Conservation (phyloP, 176 grass and related monocot genomes). For the Oryza rufipogon region DNA sequence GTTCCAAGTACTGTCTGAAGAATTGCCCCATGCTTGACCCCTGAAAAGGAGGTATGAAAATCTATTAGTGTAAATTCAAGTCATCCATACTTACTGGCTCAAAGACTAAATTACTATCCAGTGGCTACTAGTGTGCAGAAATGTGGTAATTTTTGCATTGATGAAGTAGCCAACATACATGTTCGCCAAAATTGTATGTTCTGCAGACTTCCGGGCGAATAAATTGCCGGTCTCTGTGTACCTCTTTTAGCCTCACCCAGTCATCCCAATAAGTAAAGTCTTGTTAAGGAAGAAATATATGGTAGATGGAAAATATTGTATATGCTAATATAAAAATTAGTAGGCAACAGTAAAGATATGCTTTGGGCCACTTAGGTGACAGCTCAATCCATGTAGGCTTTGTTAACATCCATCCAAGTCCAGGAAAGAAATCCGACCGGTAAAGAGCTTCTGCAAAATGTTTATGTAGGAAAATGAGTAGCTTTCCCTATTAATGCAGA, state of each 20-base stretch:
- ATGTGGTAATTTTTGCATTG: not conserved
- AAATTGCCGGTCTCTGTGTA: slow-evolving; percentile 85
- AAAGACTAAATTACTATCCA: slow-evolving; percentile 4
- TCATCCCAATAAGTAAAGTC: slow-evolving; percentile 99
- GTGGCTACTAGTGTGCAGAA: not conserved
- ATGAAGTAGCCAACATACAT: slow-evolving; percentile 59
- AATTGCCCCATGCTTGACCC: slow-evolving; percentile 97
- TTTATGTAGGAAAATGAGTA: slow-evolving; percentile 45
- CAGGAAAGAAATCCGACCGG: slow-evolving; percentile 97
- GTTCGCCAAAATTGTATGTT: slow-evolving; percentile 99
- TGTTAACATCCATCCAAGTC: slow-evolving; percentile 99
- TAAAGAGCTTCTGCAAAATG: slow-evolving; percentile 80
- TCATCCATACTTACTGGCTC: not conserved
- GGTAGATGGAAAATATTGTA: slow-evolving; percentile 23
- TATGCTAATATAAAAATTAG: not conserved
- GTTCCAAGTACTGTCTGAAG: slow-evolving; percentile 78
- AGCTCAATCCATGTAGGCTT: slow-evolving; percentile 92
- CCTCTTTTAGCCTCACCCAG: slow-evolving; percentile 95
- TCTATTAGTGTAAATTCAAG: slow-evolving; percentile 32
- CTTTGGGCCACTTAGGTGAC: slow-evolving; percentile 99
- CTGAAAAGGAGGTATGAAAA: slow-evolving; percentile 52
- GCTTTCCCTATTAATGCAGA: slow-evolving; percentile 24
- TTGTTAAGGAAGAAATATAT: slow-evolving; percentile 73
- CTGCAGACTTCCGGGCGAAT: slow-evolving; percentile 93
- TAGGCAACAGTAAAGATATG: slow-evolving; percentile 83